Percentiles rank a stretch among this genome's conserved stretches.
These are phyloP conservation scores for Alternaria ethzedia DNA, from an alignment of 2,329 filamentous ascomycete species.

Conservation along the genomic window DNA sequence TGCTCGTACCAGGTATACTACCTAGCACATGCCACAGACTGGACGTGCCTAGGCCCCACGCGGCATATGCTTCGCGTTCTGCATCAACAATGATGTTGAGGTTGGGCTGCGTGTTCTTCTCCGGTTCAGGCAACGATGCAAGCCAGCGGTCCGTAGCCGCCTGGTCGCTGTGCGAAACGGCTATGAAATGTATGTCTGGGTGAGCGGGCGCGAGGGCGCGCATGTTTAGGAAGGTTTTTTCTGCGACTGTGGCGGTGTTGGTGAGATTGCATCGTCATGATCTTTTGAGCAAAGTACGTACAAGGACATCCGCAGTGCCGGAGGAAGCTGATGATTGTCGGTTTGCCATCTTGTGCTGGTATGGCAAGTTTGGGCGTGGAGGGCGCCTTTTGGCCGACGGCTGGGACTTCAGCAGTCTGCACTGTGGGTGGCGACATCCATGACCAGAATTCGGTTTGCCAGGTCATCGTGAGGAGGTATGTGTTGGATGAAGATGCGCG, in stretches of 20 bases:
- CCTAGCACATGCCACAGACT: constrained; percentile 67
- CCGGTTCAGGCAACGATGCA: constrained; percentile 29
- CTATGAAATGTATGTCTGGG: constrained; percentile 39
- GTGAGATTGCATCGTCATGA: not conserved
- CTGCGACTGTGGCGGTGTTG: constrained; percentile 61
- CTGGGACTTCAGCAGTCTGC: constrained; percentile 53
- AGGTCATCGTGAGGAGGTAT: constrained; percentile 38
- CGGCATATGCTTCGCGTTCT: constrained; percentile 65
- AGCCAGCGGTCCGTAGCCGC: constrained; percentile 44
- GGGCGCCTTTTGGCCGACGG: constrained; percentile 64
- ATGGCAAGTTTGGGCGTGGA: constrained; percentile 59
- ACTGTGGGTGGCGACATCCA: constrained; percentile 48
- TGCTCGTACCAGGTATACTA: constrained; percentile 64
- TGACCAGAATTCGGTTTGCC: constrained; percentile 51
- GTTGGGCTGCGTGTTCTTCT: constrained; percentile 55
- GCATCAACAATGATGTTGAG: constrained; percentile 67
- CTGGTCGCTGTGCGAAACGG: constrained; percentile 45
- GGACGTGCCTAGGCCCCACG: constrained; percentile 70
- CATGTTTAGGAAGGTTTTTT: constrained; percentile 63
- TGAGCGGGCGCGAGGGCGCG: constrained; percentile 34
- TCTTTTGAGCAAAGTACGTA: constrained; percentile 47
- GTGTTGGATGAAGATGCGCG: not conserved
- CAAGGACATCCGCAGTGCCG: constrained; percentile 78
- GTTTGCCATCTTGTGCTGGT: constrained; percentile 58
- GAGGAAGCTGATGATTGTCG: constrained; percentile 70